Evolutionary conservation across 1,284 basidiomycete species (phyloP).

Genomic region (Golubevia pallescens): DNA sequence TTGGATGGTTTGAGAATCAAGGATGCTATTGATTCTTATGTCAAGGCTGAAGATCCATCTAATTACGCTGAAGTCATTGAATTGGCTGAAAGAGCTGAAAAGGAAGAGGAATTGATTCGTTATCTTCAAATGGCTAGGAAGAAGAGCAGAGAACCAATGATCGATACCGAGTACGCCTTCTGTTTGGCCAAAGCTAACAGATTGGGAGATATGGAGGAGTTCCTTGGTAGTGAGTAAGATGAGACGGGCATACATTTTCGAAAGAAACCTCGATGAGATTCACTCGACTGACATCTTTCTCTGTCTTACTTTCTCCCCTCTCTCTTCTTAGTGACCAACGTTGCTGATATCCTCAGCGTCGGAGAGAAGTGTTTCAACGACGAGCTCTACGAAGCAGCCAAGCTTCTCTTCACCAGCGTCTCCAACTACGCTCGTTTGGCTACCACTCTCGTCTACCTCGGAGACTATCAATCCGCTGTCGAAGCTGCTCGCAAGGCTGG

Average conservation of each 20-base stretch:
- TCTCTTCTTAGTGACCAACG: conserved; percentile 78
- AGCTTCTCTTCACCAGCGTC: conserved; percentile 92
- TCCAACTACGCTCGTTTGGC: conserved; percentile 98
- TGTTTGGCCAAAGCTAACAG: conserved; percentile 63
- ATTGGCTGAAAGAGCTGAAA: conserved; percentile 92
- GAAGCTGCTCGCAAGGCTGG: conserved; percentile 98
- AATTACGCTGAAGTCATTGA: conserved; percentile 98
- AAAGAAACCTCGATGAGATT: too few relatives aligned
- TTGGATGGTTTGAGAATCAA: conserved; percentile 97
- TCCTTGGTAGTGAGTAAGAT: conserved; percentile 72
- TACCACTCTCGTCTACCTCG: conserved; percentile 96
- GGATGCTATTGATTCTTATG: conserved; percentile 98
- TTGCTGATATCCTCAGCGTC: conserved; percentile 91
- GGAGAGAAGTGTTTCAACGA: conserved; percentile 99
- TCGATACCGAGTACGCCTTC: conserved; percentile 77
- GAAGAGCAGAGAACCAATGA: conserved; percentile 92
- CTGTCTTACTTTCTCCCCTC: not conserved
- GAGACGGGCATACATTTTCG: not conserved
- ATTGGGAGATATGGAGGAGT: conserved; percentile 84
- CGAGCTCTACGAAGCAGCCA: conserved; percentile 95
- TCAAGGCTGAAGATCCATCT: conserved; percentile 94
- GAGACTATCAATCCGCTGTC: conserved; percentile 96
- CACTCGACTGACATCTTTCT: not conserved
- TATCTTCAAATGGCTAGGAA: conserved; percentile 99
- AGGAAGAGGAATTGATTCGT: conserved; percentile 96